phyloP scores from a whole-genome alignment of 1,139 yeast genomes.

The Candida dubliniensis region DNA sequence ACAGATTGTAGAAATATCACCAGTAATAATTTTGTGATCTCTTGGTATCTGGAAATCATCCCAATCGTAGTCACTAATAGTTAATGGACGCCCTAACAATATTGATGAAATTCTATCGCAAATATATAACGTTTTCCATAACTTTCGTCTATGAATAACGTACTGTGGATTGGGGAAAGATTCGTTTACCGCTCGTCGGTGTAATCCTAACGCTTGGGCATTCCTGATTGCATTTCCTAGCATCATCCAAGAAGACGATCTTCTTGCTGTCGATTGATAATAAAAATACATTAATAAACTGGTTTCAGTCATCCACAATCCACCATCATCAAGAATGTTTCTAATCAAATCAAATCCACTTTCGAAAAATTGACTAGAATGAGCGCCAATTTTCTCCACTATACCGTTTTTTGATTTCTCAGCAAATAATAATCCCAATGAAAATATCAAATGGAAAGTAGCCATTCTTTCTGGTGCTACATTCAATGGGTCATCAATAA shows the following conservation, averaged over 20 bases:
- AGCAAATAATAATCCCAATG: constrained; percentile 15
- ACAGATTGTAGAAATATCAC: constrained; percentile 4
- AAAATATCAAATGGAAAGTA: constrained; percentile 13
- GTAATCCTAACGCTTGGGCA: constrained; percentile 17
- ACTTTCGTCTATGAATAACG: constrained; percentile 26
- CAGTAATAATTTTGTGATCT: constrained; percentile 10
- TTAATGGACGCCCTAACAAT: constrained; percentile 41
- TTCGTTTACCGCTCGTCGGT: constrained; percentile 14
- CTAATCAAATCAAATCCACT: constrained; percentile 14
- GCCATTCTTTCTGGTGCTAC: constrained; percentile 13
- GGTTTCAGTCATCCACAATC: constrained; percentile 43
- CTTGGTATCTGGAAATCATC: constrained; percentile 26
- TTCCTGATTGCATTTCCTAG: constrained; percentile 16
- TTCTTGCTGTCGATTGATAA: constrained; percentile 35
- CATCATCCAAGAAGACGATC: constrained; percentile 40
- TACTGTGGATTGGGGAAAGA: constrained; percentile 13
- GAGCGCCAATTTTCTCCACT: constrained; percentile 5
- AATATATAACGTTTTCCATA: constrained; percentile 41
- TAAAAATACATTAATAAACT: constrained; percentile 34
- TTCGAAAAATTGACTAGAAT: constrained; percentile 13
- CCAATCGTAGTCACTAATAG: constrained; percentile 42
- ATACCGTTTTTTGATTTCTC: constrained; percentile 12
- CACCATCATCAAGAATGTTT: constrained; percentile 14
- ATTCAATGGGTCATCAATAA: constrained; percentile 10
- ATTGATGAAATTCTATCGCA: constrained; percentile 42